Conservation (phyloP, 2,329 filamentous ascomycete species). For the Penicillium sp. region DNA sequence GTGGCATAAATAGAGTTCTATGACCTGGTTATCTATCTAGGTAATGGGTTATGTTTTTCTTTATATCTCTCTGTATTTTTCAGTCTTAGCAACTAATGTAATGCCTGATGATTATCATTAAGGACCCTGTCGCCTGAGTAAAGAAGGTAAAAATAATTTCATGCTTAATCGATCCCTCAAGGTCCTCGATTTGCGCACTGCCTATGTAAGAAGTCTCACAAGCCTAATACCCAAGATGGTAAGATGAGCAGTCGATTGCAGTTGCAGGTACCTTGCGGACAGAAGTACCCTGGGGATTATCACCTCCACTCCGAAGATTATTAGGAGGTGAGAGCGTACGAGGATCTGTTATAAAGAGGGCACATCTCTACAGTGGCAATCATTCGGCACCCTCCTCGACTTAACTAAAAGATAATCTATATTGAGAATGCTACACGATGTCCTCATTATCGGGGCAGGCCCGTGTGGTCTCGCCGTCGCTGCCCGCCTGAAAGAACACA, state of each 20-base stretch:
- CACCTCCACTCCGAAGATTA: not conserved
- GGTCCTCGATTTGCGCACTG: constrained; percentile 28
- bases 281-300: constrained; percentile 38
- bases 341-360: not conserved
- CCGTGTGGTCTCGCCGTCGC: constrained; percentile 77
- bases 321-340: not conserved
- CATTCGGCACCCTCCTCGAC: not conserved
- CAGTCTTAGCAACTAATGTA: constrained; percentile 21
- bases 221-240: not conserved
- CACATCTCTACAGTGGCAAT: not conserved
- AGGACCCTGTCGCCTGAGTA: not conserved
- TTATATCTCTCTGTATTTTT: not conserved
- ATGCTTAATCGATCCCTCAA: constrained; percentile 22
- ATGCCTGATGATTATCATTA: not conserved
- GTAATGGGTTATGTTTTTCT: not conserved
- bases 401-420: not conserved
- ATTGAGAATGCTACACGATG: constrained; percentile 54
- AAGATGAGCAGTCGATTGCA: not conserved
- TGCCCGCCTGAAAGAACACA: constrained; percentile 71
- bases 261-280: constrained; percentile 37
- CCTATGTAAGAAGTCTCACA: not conserved
- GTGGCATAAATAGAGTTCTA: constrained; percentile 41
- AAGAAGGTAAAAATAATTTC: not conserved
- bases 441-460: constrained; percentile 75
- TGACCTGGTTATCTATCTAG: not conserved